phyloP scores from a whole-genome alignment of 1,284 basidiomycete species.

The Uromyces viciae-fabae region DNA sequence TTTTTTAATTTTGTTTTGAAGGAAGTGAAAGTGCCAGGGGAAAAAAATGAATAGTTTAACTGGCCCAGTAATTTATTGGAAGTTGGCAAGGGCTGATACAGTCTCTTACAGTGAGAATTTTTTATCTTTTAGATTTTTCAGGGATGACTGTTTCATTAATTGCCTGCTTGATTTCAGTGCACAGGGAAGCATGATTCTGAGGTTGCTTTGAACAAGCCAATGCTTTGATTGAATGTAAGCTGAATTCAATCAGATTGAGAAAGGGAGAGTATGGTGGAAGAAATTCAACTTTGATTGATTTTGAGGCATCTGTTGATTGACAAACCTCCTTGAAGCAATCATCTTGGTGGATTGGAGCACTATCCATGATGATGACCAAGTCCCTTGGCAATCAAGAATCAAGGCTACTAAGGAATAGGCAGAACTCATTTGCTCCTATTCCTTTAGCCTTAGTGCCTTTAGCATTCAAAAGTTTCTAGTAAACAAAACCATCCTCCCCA shows the following conservation, averaged over 20 bases:
- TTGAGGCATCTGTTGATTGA: too few relatives aligned
- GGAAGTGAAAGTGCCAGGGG: neutral
- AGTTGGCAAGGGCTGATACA: neutral
- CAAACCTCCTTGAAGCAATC: too few relatives aligned
- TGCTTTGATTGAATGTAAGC: neutral
- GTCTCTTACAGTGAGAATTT: neutral
- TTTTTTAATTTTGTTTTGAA: neutral
- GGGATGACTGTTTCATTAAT: neutral
- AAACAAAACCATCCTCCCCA: too few relatives aligned
- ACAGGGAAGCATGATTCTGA: neutral
- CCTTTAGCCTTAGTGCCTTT: too few relatives aligned
- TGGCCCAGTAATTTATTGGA: neutral
- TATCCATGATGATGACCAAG: too few relatives aligned
- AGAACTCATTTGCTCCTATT: too few relatives aligned
- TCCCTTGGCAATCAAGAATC: too few relatives aligned
- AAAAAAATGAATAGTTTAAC: neutral
- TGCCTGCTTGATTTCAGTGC: neutral
- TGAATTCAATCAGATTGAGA: constrained; percentile 2
- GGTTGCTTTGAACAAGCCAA: neutral
- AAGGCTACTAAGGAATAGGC: too few relatives aligned
- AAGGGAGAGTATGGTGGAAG: neutral
- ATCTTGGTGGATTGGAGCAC: too few relatives aligned
- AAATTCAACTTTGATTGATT: too few relatives aligned
- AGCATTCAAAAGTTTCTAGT: too few relatives aligned
- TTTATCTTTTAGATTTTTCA: neutral